Evolutionary conservation across 768 basidiomycete species (phyloP).

Genomic region (Macrocybe gigantea): DNA sequence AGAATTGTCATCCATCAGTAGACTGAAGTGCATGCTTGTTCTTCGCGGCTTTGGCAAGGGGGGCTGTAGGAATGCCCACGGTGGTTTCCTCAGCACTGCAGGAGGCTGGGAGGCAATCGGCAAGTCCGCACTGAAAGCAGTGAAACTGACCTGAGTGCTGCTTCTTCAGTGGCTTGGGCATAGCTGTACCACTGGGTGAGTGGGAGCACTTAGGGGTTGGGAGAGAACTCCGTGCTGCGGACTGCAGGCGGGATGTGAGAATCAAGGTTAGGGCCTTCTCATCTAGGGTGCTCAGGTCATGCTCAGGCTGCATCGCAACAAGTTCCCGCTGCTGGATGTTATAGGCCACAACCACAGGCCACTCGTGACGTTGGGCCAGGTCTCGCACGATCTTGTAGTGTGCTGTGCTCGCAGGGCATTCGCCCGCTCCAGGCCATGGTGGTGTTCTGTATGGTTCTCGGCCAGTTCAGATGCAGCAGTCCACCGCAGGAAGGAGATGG

Average conservation of each 20-base stretch:
- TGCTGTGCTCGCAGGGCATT: not conserved
- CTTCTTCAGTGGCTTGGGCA: too few relatives aligned
- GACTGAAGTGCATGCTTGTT: slow-evolving; percentile 14
- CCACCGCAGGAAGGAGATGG: not conserved
- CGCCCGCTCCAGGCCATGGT: not conserved
- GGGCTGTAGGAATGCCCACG: slow-evolving; percentile 14
- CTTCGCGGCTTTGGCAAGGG: slow-evolving; percentile 7
- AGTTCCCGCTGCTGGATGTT: slow-evolving; percentile 16
- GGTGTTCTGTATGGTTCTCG: not conserved
- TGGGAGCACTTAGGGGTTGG: not conserved
- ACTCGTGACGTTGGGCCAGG: not conserved
- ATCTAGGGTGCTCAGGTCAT: slow-evolving; percentile 13
- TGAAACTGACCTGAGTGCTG: not conserved
- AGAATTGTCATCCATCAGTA: slow-evolving; percentile 15
- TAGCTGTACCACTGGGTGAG: too few relatives aligned
- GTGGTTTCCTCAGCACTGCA: slow-evolving; percentile 14
- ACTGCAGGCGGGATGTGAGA: too few relatives aligned
- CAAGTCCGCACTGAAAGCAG: slow-evolving; percentile 22
- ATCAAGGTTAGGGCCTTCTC: slow-evolving; percentile 3
- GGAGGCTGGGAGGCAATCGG: slow-evolving; percentile 15
- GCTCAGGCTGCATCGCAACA: slow-evolving; percentile 4
- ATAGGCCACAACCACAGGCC: slow-evolving; percentile 9
- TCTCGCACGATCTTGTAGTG: not conserved
- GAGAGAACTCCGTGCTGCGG: too few relatives aligned
- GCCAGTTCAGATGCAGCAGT: not conserved